phyloP scores from a whole-genome alignment of 1,139 yeast species.

The Nakaseomyces kungkrabaensis region DNA sequence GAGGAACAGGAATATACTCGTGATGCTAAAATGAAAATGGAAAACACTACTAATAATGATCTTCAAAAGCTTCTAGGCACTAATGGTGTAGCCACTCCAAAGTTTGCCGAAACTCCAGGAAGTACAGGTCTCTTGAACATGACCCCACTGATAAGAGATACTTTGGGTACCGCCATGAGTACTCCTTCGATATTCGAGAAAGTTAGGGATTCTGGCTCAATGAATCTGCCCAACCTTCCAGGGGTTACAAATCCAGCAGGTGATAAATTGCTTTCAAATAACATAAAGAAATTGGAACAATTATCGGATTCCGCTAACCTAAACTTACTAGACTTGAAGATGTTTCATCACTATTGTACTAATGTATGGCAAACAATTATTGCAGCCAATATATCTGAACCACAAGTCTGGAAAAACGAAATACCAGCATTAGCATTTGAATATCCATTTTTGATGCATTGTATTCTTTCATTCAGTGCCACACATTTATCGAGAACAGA shows the following conservation, averaged over 20 bases:
- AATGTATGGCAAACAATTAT: slow-evolving; percentile 81
- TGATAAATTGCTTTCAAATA: neutral
- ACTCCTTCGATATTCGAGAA: neutral
- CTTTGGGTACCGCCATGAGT: neutral
- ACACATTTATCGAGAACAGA: slow-evolving; percentile 77
- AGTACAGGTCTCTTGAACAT: neutral
- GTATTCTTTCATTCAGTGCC: slow-evolving; percentile 81
- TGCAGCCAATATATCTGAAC: slow-evolving; percentile 81
- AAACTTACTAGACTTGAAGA: slow-evolving; percentile 65
- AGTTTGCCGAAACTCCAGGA: slow-evolving; percentile 1
- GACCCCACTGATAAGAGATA: slow-evolving; percentile 1
- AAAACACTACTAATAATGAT: slow-evolving; percentile 3
- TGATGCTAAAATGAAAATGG: slow-evolving; percentile 7
- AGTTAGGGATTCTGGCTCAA: neutral
- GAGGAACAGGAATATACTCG: slow-evolving; percentile 15
- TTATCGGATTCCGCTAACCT: slow-evolving; percentile 31
- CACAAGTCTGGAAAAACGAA: slow-evolving; percentile 76
- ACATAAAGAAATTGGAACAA: neutral
- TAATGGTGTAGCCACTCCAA: neutral
- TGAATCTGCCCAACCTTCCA: neutral
- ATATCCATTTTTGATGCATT: slow-evolving; percentile 86
- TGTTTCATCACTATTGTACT: slow-evolving; percentile 81
- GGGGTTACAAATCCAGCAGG: neutral
- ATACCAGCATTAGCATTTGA: slow-evolving; percentile 83
- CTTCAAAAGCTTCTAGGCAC: neutral